Evolutionary conservation across 2,329 filamentous ascomycete species (phyloP).

Genomic region (Paecilomyces formosus): DNA sequence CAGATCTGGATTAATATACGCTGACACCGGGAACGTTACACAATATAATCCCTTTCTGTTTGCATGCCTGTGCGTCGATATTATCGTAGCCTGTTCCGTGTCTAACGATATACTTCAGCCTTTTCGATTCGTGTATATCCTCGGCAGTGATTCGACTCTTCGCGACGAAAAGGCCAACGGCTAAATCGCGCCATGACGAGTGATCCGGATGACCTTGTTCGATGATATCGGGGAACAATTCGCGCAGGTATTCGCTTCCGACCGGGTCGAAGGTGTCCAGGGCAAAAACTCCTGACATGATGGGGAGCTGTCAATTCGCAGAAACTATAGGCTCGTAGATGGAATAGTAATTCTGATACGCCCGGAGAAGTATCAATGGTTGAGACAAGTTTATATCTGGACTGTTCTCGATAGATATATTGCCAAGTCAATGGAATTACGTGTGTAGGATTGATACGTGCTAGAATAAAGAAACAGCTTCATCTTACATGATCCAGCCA

Average conservation of each 20-base stretch:
- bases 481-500: not conserved
- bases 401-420: not conserved
- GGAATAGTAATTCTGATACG: not conserved
- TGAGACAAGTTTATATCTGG: not conserved
- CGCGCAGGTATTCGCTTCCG: conserved; percentile 1
- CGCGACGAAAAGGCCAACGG: conserved; percentile 2
- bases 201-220: conserved; percentile 1
- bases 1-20: not conserved
- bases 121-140: not conserved
- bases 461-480: not conserved
- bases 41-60: conserved; percentile 1
- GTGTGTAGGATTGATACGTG: not conserved
- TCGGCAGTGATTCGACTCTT: conserved; percentile 3
- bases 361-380: not conserved
- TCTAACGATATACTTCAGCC: conserved; percentile 2
- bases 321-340: not conserved
- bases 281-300: not conserved
- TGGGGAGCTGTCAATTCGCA: not conserved
- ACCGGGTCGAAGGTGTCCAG: conserved; percentile 1
- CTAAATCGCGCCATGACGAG: not conserved
- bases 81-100: conserved; percentile 25
- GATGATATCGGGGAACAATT: conserved; percentile 1
- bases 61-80: conserved; percentile 21
- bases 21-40: conserved; percentile 1
- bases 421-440: not conserved